Base-by-base conservation (phyloP, 1,284 basidiomycete genomes). In the Albatrellus sp. region DNA sequence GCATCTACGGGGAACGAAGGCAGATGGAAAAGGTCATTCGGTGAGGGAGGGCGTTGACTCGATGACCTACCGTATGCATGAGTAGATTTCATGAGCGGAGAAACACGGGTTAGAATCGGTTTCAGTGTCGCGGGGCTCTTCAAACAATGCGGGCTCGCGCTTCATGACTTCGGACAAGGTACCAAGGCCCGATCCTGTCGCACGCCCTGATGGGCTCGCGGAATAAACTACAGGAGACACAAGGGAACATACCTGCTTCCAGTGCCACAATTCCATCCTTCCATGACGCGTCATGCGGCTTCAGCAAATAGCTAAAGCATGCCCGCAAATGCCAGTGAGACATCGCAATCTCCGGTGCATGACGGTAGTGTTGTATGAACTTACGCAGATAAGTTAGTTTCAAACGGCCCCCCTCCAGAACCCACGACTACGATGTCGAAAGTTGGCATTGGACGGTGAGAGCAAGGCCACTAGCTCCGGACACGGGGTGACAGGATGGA, bases 381-480 rank as follows among this genome's bases (percentile, higher is more conserved):
- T 49, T 56, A 85, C 83, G 73, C 77, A 42, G 80, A 84, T 52
- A 88, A 57, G 62, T 88, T 80, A 33, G 75, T 75, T 60, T 88
- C 84, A 56, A 74, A 74, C 16, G 80, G 80, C 40, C 85, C 84
- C 40, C 85, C 84, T 49, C 84, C 84, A 48, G 76, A 73, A 50
- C 85, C 84, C 19, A 88, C 73, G 51, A 82, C 80, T 46, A 86
- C 62, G 50, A 88, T 53, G 58, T 85, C 78, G 58, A 86, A 86
- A 46, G 68, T 59, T 48, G 69, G 63, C 59, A 61, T 65, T 10
- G n/a, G 30, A 13, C 14, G 36, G 37, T 31, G 19, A 17, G 36
- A 13, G 31, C 12, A 31, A 24, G 24, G 7, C 24, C 24, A 24
- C 24, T 24, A 7, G 24, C n/a, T n/a, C n/a, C n/a, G n/a, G n/a